Conservation (phyloP, 192 early-diverging fungal genomes). For the Podila epicladia region DNA sequence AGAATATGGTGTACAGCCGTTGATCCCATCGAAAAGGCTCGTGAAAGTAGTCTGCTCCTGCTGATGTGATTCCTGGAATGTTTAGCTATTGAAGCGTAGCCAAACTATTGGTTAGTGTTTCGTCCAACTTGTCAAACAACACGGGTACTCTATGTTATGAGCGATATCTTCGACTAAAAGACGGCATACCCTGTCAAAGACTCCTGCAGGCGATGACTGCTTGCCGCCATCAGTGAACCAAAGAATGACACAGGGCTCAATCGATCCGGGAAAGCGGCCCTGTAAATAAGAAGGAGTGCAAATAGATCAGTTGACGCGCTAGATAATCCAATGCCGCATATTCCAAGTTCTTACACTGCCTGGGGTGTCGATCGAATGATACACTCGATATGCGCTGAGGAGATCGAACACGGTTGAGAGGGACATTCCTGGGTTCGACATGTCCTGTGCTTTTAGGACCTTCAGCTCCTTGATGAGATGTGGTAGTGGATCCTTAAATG, state of each 20-base stretch:
- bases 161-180: neutral
- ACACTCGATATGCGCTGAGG: constrained; percentile 69
- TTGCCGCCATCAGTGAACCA: constrained; percentile 85
- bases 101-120: neutral
- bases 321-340: neutral
- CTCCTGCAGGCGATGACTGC: constrained; percentile 56
- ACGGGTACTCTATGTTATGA: neutral
- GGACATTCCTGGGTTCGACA: constrained; percentile 73
- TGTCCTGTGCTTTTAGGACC: constrained; percentile 67
- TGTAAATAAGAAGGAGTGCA: constrained; percentile 8
- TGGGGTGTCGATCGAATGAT: constrained; percentile 72
- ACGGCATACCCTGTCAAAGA: constrained; percentile 48
- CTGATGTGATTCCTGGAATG: constrained; percentile 68
- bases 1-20: constrained; percentile 70
- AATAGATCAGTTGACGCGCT: neutral
- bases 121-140: neutral
- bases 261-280: constrained; percentile 73
- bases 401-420: constrained; percentile 76
- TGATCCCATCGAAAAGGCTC: constrained; percentile 93
- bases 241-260: constrained; percentile 73
- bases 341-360: constrained; percentile 54
- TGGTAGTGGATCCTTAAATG: constrained; percentile 58
- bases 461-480: constrained; percentile 72
- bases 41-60: constrained; percentile 71
- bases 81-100: constrained; percentile 58